A percentile compares a stretch with the other conserved stretches of the same genome.
These are phyloP conservation scores for Botrytis fragariae DNA, from an alignment of 2,329 filamentous ascomycete genomes.

Conservation along the genomic window DNA sequence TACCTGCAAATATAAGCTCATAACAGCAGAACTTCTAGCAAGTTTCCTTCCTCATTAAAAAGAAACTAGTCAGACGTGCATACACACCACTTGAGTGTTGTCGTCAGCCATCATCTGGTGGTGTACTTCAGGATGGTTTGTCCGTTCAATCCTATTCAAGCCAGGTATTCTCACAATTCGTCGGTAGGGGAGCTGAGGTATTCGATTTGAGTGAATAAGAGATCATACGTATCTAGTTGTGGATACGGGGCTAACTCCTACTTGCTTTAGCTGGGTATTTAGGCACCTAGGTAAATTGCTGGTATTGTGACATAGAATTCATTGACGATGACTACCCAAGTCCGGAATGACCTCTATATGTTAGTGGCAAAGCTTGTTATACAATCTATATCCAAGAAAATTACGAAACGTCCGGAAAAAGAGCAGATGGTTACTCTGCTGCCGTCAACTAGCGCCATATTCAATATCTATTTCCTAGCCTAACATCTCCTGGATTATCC, in stretches of 20 bases:
- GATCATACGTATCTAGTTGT: not conserved
- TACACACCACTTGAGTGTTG: not conserved
- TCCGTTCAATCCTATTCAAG: not conserved
- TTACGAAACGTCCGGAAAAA: too few species aligned
- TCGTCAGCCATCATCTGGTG: not conserved
- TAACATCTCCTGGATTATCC: rapidly evolving
- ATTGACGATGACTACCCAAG: not conserved
- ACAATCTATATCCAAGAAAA: not conserved
- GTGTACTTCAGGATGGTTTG: not conserved
- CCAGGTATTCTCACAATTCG: not conserved
- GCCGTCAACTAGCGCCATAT: too few species aligned
- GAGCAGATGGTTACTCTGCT: too few species aligned
- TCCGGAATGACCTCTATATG: not conserved
- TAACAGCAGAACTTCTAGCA: not conserved
- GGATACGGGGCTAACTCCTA: not conserved
- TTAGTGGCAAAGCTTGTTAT: rapidly evolving
- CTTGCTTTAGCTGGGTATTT: not conserved
- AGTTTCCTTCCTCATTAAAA: not conserved
- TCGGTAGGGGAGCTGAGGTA: not conserved
- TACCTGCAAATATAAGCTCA: rapidly evolving
- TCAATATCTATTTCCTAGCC: too few species aligned
- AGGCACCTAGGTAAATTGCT: not conserved
- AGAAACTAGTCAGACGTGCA: not conserved
- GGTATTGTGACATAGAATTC: not conserved
- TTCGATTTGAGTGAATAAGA: not conserved